phyloP scores from a whole-genome alignment of 306 rosid species.

The Quercus engelmannii region DNA sequence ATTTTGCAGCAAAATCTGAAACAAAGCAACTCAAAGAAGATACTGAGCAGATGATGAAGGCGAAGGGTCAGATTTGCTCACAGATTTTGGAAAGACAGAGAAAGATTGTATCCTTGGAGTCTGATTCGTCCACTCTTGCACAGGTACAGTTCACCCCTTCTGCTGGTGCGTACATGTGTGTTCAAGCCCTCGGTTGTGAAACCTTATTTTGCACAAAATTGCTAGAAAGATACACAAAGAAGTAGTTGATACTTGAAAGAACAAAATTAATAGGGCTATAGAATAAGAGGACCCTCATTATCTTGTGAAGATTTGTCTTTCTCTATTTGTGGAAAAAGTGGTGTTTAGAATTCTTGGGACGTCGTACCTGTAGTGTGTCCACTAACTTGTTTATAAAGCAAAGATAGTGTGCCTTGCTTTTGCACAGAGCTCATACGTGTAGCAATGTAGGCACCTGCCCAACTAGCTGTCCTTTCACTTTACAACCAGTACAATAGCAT shows the following conservation, averaged over 20 bases:
- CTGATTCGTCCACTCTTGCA: conserved; percentile 54
- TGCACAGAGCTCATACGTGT: no score
- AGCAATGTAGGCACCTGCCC: no score
- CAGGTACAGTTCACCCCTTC: conserved; percentile 57
- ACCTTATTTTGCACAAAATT: background rate
- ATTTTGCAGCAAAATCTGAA: conserved; percentile 56
- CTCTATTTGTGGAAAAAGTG: background rate
- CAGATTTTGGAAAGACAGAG: conserved; percentile 66
- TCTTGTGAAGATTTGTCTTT: background rate
- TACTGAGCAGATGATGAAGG: conserved; percentile 42
- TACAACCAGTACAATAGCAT: no score
- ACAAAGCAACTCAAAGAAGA: conserved; percentile 43
- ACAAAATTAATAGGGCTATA: background rate
- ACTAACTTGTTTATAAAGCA: no score
- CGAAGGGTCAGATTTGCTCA: conserved; percentile 69
- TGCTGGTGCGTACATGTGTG: background rate
- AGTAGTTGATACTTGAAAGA: background rate
- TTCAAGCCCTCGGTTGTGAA: no score
- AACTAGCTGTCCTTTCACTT: no score
- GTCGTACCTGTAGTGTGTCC: background rate
- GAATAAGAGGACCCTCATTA: background rate
- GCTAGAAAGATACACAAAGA: background rate
- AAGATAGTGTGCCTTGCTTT: no score
- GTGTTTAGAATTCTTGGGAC: background rate
- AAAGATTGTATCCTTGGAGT: conserved; percentile 50